These are phyloP conservation scores for Populus nigra DNA, from an alignment of 345 rosid species.

Conservation along the genomic window DNA sequence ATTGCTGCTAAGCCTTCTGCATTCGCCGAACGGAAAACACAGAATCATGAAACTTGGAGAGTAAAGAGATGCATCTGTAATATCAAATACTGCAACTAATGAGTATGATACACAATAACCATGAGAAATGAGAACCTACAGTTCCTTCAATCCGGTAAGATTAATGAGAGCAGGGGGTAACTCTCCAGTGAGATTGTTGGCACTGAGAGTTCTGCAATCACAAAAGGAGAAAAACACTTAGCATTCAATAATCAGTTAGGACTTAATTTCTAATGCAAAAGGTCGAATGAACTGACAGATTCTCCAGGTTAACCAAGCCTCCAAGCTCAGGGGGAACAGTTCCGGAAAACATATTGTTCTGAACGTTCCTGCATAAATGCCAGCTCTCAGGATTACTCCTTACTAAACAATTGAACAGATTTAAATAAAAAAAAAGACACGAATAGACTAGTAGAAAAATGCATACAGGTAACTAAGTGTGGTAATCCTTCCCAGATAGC, in stretches of 20 bases:
- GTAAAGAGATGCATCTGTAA: background rate
- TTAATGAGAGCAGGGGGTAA: constrained; percentile 11
- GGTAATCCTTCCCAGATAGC: constrained; percentile 7
- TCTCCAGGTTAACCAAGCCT: constrained; percentile 37
- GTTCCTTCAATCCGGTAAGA: constrained; percentile 11
- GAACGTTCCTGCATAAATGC: constrained; percentile 2
- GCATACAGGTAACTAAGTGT: constrained; percentile 40
- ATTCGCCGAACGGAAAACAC: background rate
- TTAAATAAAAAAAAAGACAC: background rate
- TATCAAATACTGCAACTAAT: background rate
- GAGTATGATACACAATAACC: background rate
- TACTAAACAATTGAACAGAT: background rate
- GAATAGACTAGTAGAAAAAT: background rate
- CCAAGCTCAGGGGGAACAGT: constrained; percentile 43
- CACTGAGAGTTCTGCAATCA: constrained; percentile 16
- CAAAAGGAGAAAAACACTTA: background rate
- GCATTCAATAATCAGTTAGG: background rate
- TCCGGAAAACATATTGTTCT: constrained; percentile 37
- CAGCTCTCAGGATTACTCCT: background rate
- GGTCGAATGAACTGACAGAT: constrained; percentile 36
- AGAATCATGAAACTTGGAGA: background rate
- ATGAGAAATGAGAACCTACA: constrained; percentile 10
- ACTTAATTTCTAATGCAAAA: background rate
- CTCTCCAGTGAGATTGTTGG: constrained; percentile 19
- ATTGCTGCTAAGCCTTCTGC: constrained; percentile 19